Percentiles rank a stretch among this genome's conserved stretches.
Conservation (phyloP, 257 asterid genomes). For the Solanum megistacrolobum region DNA sequence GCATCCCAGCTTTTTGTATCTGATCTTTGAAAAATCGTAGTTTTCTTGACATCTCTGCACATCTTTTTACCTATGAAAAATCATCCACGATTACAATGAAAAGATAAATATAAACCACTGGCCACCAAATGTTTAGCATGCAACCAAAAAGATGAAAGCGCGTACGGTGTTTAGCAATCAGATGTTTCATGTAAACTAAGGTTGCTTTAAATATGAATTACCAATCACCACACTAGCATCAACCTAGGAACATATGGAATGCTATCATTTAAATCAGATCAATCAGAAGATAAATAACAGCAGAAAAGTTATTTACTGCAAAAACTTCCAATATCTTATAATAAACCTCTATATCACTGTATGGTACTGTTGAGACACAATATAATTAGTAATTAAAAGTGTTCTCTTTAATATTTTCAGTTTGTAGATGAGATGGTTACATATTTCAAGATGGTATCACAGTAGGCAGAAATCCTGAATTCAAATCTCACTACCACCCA, state of each 20-base stretch:
- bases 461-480: not conserved
- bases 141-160: not conserved
- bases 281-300: not conserved
- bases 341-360: not conserved
- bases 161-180: not conserved
- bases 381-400: not conserved
- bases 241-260: not conserved
- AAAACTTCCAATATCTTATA: not conserved
- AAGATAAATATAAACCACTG: not conserved
- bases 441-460: not conserved
- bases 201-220: not conserved
- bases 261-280: not conserved
- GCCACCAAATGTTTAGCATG: not conserved
- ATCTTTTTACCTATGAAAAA: constrained; percentile 76
- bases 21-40: constrained; percentile 88
- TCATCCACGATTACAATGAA: not conserved
- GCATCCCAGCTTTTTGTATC: constrained; percentile 77
- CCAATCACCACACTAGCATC: not conserved
- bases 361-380: not conserved
- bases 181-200: not conserved
- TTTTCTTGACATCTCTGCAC: constrained; percentile 98
- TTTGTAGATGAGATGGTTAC: not conserved
- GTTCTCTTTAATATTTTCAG: not conserved
- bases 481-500: not conserved
- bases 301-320: not conserved